Conservation (phyloP, 768 basidiomycete genomes). For the Amylocystis lapponica region DNA sequence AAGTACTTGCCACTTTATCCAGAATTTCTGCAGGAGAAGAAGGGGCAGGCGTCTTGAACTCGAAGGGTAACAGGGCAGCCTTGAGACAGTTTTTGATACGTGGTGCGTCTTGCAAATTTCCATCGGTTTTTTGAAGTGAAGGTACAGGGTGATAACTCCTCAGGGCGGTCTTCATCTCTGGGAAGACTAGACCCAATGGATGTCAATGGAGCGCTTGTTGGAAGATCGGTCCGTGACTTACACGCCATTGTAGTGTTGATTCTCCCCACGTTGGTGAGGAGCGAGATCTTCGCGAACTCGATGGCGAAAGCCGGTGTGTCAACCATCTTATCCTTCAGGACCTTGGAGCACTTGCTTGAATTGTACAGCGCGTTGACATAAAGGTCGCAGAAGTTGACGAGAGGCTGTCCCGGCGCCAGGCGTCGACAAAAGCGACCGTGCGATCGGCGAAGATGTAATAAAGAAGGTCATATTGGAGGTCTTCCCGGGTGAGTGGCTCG, state of each 20-base stretch:
- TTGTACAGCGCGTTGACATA: slow-evolving; percentile 79
- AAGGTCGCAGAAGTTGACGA: slow-evolving; percentile 73
- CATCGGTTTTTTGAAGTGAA: slow-evolving; percentile 80
- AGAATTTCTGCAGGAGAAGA: slow-evolving; percentile 73
- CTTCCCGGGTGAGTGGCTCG: slow-evolving; percentile 75
- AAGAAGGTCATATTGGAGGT: slow-evolving; percentile 85
- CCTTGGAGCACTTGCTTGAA: slow-evolving; percentile 82
- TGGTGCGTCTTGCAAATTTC: slow-evolving; percentile 86
- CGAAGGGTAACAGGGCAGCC: slow-evolving; percentile 67
- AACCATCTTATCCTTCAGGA: slow-evolving; percentile 82
- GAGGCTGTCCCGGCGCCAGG: slow-evolving; percentile 43
- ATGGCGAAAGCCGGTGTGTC: slow-evolving; percentile 73
- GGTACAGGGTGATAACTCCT: slow-evolving; percentile 91
- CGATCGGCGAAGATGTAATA: slow-evolving; percentile 70
- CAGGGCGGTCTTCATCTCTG: slow-evolving; percentile 89
- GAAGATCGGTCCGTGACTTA: slow-evolving; percentile 32
- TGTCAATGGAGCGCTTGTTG: slow-evolving; percentile 2
- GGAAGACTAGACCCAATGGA: slow-evolving; percentile 59
- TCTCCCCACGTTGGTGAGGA: slow-evolving; percentile 84
- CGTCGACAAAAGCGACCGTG: slow-evolving; percentile 62
- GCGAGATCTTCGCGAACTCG: slow-evolving; percentile 77
- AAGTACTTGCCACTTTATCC: slow-evolving; percentile 49
- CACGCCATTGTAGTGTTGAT: slow-evolving; percentile 92
- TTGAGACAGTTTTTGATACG: slow-evolving; percentile 90
- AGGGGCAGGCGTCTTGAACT: slow-evolving; percentile 59